phyloP scores from a whole-genome alignment of 2,329 filamentous ascomycete species.

The Corniculantispora saksenae region DNA sequence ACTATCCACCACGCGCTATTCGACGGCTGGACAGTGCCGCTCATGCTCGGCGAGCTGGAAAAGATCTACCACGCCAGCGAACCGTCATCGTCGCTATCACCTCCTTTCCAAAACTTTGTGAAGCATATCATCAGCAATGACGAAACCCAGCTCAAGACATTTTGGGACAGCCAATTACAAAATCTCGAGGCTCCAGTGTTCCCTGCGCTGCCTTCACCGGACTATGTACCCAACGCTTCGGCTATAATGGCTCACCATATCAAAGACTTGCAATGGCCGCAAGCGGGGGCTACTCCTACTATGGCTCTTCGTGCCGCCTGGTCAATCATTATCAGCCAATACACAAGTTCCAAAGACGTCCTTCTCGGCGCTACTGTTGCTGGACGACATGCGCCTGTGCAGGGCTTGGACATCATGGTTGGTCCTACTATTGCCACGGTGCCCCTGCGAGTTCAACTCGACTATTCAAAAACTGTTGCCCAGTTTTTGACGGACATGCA shows the following conservation, averaged over 20 bases:
- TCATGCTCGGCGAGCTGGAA: slow-evolving; percentile 17
- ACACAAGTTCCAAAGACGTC: slow-evolving; percentile 49
- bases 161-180: slow-evolving; percentile 42
- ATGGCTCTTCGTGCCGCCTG: slow-evolving; percentile 55
- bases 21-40: slow-evolving; percentile 21
- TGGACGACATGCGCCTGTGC: slow-evolving; percentile 46
- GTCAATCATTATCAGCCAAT: slow-evolving; percentile 50
- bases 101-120: slow-evolving; percentile 35
- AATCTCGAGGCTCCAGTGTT: slow-evolving; percentile 41
- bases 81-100: background rate
- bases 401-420: slow-evolving; percentile 49
- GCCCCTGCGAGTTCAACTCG: slow-evolving; percentile 48
- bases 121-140: slow-evolving; percentile 39
- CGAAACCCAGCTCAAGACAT: slow-evolving; percentile 27
- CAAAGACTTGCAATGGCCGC: background rate
- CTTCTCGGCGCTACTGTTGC: slow-evolving; percentile 58
- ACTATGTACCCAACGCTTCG: slow-evolving; percentile 45
- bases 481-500: slow-evolving; percentile 45
- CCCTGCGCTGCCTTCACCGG: slow-evolving; percentile 44
- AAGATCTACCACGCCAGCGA: slow-evolving; percentile 17
- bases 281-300: slow-evolving; percentile 39
- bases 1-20: slow-evolving; percentile 21
- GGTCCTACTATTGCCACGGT: slow-evolving; percentile 58
- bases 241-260: slow-evolving; percentile 36
- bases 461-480: slow-evolving; percentile 38